Base-by-base conservation (phyloP, 2,329 filamentous ascomycete genomes). In the Cryphonectria japonica region DNA sequence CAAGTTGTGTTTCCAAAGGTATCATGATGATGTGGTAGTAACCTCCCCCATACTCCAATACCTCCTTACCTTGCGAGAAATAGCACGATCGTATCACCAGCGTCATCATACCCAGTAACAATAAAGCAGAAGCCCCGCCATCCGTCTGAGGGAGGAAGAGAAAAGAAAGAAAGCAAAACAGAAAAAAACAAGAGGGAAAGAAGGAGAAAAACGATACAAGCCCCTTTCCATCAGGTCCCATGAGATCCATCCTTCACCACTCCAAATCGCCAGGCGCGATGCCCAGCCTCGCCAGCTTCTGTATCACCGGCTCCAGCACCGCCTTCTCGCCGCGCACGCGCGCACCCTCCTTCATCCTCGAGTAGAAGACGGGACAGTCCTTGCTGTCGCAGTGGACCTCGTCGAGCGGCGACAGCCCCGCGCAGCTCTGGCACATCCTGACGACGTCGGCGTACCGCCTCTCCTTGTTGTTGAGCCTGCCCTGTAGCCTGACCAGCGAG, bases 311-410 rank as follows among this genome's bases (percentile, higher is more conserved):
- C 73, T 79, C 79, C 13, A 79, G 73, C 22, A 80, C 76, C 62
- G 76, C 77, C 75, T 78, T 82, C 77, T 85, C 83, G 2, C 79
- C 79, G 50, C 79, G 77, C 62, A 85, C 79, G 75, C 81, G 84
- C 13, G 86, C 85, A 32, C 80, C 80, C 78, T 93, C 89, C 79
- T 89, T 92, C 68, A 89, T 86, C 19, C 93, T 82, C 43, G 91
- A 91, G 81, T 97, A 98, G 76, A 97, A 98, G 0, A 97, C 93
- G 0, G 95, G 92, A 78, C 96, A 99, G 81, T 97, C 95, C 79
- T 93, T 89, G 79, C 93, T 97, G 78, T 97, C 94, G 78, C 96
- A 99, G 57, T 82, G 85, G n/a, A 98, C 91, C 46, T 92, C 89
- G 52, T 98, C 95, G 2, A 89, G 83, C 74, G 90, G 91, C 3